Evolutionary conservation across 768 basidiomycete species (phyloP).

Genomic region (Suillus cothurnatus): DNA sequence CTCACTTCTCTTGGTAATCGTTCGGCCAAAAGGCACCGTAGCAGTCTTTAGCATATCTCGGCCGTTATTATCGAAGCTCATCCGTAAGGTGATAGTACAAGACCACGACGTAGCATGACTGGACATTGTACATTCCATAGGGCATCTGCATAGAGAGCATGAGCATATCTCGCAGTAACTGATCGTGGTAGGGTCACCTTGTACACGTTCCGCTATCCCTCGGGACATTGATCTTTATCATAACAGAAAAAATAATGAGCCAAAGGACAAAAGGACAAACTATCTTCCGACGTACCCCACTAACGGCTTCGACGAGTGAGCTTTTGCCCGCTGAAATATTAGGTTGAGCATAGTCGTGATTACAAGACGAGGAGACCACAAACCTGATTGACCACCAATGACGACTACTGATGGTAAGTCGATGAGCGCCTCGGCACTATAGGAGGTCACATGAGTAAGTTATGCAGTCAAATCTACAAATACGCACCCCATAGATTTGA

Average conservation of each 20-base stretch:
- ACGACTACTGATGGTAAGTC: constrained; percentile 53
- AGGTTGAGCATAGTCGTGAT: constrained; percentile 4
- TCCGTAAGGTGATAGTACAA: constrained; percentile 46
- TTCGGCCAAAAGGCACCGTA: constrained; percentile 43
- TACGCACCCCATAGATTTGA: constrained; percentile 37
- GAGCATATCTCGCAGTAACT: neutral
- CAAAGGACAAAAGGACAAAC: neutral
- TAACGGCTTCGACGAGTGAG: constrained; percentile 49
- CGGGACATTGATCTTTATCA: constrained; percentile 41
- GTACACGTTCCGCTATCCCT: constrained; percentile 52
- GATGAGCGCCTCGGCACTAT: constrained; percentile 45
- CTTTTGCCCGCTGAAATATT: constrained; percentile 39
- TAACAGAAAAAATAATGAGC: neutral
- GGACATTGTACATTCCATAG: constrained; percentile 39
- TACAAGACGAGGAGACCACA: constrained; percentile 11
- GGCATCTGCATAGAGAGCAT: constrained; percentile 25
- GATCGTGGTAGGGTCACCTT: neutral
- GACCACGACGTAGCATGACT: constrained; percentile 30
- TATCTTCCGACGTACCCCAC: constrained; percentile 36
- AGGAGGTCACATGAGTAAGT: constrained; percentile 4
- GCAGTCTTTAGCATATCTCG: constrained; percentile 19
- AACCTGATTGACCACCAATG: constrained; percentile 57
- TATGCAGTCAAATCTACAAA: neutral
- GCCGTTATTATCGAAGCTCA: constrained; percentile 38
- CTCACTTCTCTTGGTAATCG: constrained; percentile 39